phyloP scores from a whole-genome alignment of 352 stramenopile genomes.

The Globisporangium sylvaticum region DNA sequence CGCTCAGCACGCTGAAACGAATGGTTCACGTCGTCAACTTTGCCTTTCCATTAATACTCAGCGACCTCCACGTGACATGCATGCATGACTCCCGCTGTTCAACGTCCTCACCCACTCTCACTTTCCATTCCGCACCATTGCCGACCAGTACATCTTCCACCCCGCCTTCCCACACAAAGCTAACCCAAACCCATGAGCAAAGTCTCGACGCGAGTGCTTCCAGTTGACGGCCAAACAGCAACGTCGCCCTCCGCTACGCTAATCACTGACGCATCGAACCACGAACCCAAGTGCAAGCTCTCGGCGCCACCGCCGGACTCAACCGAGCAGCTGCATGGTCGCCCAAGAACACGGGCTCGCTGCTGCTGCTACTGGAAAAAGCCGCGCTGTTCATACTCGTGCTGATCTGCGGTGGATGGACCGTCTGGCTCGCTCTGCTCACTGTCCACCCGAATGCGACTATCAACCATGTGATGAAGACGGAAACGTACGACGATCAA shows the following conservation, averaged over 20 bases:
- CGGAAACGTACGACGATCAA: constrained; percentile 24
- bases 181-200: background rate
- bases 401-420: background rate
- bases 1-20: background rate
- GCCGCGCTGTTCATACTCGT: background rate
- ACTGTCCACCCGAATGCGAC: constrained; percentile 25
- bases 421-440: constrained; percentile 25
- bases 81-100: too few species aligned
- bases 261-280: background rate
- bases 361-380: background rate
- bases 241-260: background rate
- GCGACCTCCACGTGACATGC: background rate
- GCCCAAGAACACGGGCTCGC: background rate
- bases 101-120: background rate
- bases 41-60: background rate
- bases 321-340: too few species aligned
- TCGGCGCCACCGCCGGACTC: background rate
- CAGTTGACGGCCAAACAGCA: background rate
- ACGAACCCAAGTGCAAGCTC: background rate
- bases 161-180: background rate
- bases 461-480: constrained; percentile 33
- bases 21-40: background rate
- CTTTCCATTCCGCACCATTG: background rate
- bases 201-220: background rate
- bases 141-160: background rate